Base-by-base conservation (phyloP, 495 filamentous ascomycete genomes). In the Aspergillus asperescens region DNA sequence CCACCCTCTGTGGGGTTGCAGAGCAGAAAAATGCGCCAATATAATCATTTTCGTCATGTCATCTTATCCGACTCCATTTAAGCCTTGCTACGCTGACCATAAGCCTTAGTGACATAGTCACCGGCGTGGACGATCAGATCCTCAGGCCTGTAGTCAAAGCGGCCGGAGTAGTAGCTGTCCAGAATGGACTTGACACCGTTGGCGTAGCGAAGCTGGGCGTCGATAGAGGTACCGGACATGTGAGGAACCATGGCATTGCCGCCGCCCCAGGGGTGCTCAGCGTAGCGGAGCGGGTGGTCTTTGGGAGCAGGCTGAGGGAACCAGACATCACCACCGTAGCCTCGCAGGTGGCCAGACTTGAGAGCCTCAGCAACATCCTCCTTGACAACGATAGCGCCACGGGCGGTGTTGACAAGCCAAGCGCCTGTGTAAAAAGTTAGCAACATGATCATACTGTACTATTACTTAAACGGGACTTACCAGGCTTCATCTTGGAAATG, bases 401-500 rank as follows among this genome's bases (percentile, higher is more conserved):
- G 93, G 47, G 93, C 93, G 22, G 93, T 98, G 83, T 98, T 98
- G 75, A 98, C 77, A 65, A 98, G 86, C 91, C 91, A 97, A 39
- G 88, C 85, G 58, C 88, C 86, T 87, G 50, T 28, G n/a, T 34
- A 19, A 5, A 7, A 49, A 57, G 57, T 52, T 46, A 57, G 40
- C 54, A 13, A 22, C 28, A 25, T 9, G 19, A 15, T 38, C 23
- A 31, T 27, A 16, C 4, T 35, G n/a, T 32, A 8, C 15, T 0
- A 40, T 16, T n/a, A n/a, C n/a, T n/a, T n/a, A 16, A 18, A 18
- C 8, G 23, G 27, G 16, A 60, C 78, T 65, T 70, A 83, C 87
- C 90, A 66, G 84, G 84, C 89, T 98, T 98, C 93, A 98, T 98
- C 88, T 96, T 96, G 62, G 86, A 80, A 63, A 98, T 95, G 55